A percentile compares a stretch with the other conserved stretches of the same genome.
Evolutionary conservation across 371 early-diverging fungal genomes (phyloP).

Genomic region (Mortierella sp.): DNA sequence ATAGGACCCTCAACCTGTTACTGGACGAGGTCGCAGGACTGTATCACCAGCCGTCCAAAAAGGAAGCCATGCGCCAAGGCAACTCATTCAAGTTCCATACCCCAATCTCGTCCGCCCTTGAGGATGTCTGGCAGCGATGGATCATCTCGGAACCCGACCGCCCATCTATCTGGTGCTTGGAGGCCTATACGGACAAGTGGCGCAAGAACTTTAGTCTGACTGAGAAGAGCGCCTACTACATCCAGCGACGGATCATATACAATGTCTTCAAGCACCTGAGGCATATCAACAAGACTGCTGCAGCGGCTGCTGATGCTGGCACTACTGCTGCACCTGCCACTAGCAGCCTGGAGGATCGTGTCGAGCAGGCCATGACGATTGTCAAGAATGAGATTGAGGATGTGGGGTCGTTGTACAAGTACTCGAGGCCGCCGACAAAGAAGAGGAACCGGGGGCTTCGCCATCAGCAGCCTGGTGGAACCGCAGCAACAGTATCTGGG

Average conservation of each 20-base stretch:
- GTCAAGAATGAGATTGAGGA: neutral
- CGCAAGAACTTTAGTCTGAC: neutral
- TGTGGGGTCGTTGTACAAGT: slow-evolving; percentile 4
- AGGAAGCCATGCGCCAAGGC: neutral
- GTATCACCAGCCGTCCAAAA: neutral
- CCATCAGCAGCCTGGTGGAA: neutral
- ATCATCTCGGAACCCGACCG: neutral
- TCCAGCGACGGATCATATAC: neutral
- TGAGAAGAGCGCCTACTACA: neutral
- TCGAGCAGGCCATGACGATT: neutral
- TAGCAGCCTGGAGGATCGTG: neutral
- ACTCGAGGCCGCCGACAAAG: slow-evolving; percentile 3
- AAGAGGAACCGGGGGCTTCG: neutral
- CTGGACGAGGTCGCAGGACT: neutral
- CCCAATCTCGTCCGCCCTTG: neutral
- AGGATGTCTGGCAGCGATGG: slow-evolving; percentile 8
- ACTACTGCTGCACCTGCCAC: no score
- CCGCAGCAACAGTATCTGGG: no score
- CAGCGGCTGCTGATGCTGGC: neutral
- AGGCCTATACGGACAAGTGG: neutral
- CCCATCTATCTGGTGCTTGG: neutral
- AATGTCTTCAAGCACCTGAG: neutral
- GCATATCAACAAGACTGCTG: neutral
- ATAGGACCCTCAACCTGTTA: neutral
- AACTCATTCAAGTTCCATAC: neutral